Base-by-base conservation (phyloP, 1,139 yeast species). In the Diutina sp. region DNA sequence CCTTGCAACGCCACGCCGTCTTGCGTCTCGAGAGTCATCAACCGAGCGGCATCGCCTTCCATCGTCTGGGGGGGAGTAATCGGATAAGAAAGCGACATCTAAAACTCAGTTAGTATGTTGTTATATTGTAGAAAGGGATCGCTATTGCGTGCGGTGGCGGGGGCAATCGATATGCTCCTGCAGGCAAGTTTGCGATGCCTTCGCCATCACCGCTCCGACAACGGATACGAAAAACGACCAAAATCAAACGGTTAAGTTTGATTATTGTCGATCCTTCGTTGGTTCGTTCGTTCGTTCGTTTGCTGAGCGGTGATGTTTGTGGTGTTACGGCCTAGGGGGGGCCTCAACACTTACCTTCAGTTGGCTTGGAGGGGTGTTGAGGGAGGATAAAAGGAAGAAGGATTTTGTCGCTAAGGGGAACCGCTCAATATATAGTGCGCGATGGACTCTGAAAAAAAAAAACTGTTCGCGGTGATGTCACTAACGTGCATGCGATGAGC, bases 1-100 rank as follows among this genome's bases (percentile, higher is more conserved):
- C 99, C 99, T 74, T 90, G 96, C 64, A 91, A 80, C 60, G 86
- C 84, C 62, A 85, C 73, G 61, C 98, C 98, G 72, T 90, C 95
- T 66, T 89, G 87, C 66, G 96, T 83, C 73, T 95, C 97, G 70
- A 93, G 82, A 60, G 96, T 85, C 80, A 90, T 84, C 74, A 90
- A 77, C 67, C 85, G 84, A 32, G 53, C 44, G 53, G 53, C 53
- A 74, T 88, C 90, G 65, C 88, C 87, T 60, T 85, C 82, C 58
- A 89, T 77, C 68, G 85, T 86, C 84, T 88, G 81, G 63, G 96
- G 95, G 59, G 96, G 96, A 65, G 93, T 79, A 68, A 90, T 87
- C 60, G 97, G 97, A 65, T 80, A 81, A 62, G 87, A 81, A 50
- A 50, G 53, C 53, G 53, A 50, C 53, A 50, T 50, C 53, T 50